phyloP scores from a whole-genome alignment of 768 basidiomycete genomes.

The Daedaleopsis nitida region DNA sequence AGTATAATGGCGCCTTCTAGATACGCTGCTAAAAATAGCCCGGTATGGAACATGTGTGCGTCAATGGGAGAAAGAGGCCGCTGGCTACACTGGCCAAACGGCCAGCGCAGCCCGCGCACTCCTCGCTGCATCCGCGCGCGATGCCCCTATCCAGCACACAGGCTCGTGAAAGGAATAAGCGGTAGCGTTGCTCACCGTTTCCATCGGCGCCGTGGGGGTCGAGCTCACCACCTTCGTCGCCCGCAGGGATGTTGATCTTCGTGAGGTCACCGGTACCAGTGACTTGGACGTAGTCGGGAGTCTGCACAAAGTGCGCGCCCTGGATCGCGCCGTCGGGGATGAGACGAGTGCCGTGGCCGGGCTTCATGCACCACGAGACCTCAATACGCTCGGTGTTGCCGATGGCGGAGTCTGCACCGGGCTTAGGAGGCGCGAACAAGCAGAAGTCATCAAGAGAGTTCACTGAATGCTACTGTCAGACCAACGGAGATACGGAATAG shows the following conservation, averaged over 20 bases:
- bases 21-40: neutral
- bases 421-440: conserved; percentile 51
- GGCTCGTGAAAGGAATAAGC: neutral
- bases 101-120: neutral
- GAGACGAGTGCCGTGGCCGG: conserved; percentile 61
- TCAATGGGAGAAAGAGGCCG: neutral
- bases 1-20: neutral
- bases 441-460: conserved; percentile 65
- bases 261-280: conserved; percentile 71
- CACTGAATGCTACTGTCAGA: conserved; percentile 34
- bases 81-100: neutral
- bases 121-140: neutral
- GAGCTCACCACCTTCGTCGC: conserved; percentile 65
- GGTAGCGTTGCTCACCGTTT: conserved; percentile 39
- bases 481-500: neutral
- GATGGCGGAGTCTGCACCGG: conserved; percentile 53
- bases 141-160: neutral
- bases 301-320: conserved; percentile 71
- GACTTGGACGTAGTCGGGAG: conserved; percentile 73
- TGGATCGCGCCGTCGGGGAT: conserved; percentile 74
- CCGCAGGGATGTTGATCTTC: conserved; percentile 59
- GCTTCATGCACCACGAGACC: conserved; percentile 58
- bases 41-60: no score
- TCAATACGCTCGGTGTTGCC: conserved; percentile 61
- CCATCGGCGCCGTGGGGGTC: conserved; percentile 71